Base-by-base conservation (phyloP, 768 basidiomycete genomes). In the Favolaschia claudopus region DNA sequence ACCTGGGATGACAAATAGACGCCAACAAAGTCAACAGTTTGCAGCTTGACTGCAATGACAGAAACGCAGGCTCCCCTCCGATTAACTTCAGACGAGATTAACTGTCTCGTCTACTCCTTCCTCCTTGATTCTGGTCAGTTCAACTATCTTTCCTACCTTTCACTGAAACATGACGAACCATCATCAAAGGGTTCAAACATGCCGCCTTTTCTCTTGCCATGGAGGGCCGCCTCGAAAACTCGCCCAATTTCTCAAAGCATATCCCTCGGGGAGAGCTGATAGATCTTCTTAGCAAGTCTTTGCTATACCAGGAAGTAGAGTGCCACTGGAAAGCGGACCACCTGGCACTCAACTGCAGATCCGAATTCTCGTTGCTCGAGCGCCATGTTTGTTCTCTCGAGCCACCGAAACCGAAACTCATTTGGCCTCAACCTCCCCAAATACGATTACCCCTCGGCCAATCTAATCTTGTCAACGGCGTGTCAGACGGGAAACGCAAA, bases 41-140 rank as follows among this genome's bases (percentile, higher is more conserved):
- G n/a, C n/a, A n/a, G n/a, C n/a, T n/a, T n/a, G n/a, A n/a, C n/a
- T 36, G 42, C 46, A 19, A 64, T 63, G 57, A 24, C 39, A 7
- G 43, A 52, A 22, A 34, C 39, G 22, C 71, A 73, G 39, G 74
- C 80, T 54, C 81, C 82, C 46, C 82, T 89, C 43, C 80, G 82
- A 28, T 88, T 93, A 61, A 85, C 87, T 36, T 88, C 92, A 33
- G 92, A 93, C 64, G 91, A 94, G 70, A 81, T 95, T 59, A 95
- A 95, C 71, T 91, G 89, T 67, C 84, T 94, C 61, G 88, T 95
- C 43, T 87, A 94, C 72, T 82, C 93, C 2, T 95, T 93, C 69
- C 85, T 95, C 63, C 79, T 88, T 63, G 93, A 95, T 66, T 92
- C 91, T 31, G 92, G 92, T 91, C 62, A 33, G 61, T 67, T 45